phyloP scores from a whole-genome alignment of 176 grass and related monocot species.

The bread wheat (Triticum aestivum) region DNA sequence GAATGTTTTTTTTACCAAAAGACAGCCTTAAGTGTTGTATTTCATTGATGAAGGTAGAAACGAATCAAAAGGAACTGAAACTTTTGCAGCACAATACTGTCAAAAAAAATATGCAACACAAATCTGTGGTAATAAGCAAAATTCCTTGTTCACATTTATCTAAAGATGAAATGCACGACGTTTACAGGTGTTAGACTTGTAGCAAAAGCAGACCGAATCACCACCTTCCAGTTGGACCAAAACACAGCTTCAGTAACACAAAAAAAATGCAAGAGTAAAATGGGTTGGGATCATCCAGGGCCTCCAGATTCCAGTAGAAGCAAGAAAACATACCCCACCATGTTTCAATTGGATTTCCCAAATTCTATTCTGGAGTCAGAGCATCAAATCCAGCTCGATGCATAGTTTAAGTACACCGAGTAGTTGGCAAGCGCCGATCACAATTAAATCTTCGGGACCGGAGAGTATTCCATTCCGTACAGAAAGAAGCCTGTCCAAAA shows the following conservation, averaged over 20 bases:
- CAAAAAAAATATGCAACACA: background rate
- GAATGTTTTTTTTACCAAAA: too few relatives aligned
- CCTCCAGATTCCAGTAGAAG: slow-evolving; percentile 4
- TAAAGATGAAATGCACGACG: background rate
- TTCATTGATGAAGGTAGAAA: too few relatives aligned
- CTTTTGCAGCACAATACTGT: too few relatives aligned
- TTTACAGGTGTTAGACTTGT: background rate
- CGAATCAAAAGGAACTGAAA: too few relatives aligned
- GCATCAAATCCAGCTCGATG: slow-evolving; percentile 27
- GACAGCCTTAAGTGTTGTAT: too few relatives aligned
- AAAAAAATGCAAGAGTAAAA: slow-evolving; percentile 2
- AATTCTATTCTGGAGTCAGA: background rate
- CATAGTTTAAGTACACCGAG: slow-evolving; percentile 24
- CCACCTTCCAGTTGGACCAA: background rate
- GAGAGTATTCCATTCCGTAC: background rate
- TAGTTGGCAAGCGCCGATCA: slow-evolving; percentile 41
- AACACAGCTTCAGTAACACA: background rate
- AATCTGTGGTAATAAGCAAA: background rate
- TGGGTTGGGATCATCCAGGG: background rate
- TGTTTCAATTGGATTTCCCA: background rate
- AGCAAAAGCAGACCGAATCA: background rate
- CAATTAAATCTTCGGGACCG: slow-evolving; percentile 12
- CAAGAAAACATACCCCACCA: slow-evolving; percentile 8
- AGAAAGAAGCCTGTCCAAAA: slow-evolving; percentile 7
- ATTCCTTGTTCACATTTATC: background rate